phyloP scores from a whole-genome alignment of 495 filamentous ascomycete genomes.

The Gamarada debralockiae region DNA sequence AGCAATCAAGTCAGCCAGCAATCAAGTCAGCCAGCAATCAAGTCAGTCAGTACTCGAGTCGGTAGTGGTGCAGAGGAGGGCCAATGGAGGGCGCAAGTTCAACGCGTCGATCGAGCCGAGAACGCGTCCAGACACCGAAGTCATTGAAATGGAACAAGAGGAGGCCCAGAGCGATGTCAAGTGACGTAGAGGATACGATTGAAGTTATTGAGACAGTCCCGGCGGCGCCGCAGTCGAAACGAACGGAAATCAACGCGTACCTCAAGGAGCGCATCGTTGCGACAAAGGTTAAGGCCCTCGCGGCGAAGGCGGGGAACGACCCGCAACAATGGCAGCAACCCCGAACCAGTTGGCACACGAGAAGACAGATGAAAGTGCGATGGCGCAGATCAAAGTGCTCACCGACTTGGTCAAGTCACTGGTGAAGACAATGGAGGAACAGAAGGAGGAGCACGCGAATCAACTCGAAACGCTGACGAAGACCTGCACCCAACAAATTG shows the following conservation, averaged over 20 bases:
- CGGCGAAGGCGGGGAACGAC: conserved; percentile 1
- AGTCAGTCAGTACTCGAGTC: too few relatives aligned
- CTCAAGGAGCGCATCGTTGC: conserved; percentile 7
- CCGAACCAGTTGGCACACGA: neutral
- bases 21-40: too few relatives aligned
- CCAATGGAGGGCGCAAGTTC: conserved; percentile 7
- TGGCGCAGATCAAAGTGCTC: neutral
- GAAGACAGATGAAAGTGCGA: neutral
- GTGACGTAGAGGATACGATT: conserved; percentile 10
- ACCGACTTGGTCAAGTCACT: conserved; percentile 6
- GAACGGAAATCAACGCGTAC: conserved; percentile 10
- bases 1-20: too few relatives aligned
- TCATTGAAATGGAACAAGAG: conserved; percentile 6
- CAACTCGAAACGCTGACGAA: conserved; percentile 6
- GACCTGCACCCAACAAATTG: conserved; percentile 1
- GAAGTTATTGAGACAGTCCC: conserved; percentile 1
- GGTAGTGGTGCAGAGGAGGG: conserved; percentile 1
- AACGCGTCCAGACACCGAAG: conserved; percentile 15
- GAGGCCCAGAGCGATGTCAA: conserved; percentile 7
- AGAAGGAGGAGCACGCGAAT: conserved; percentile 5
- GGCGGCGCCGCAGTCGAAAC: conserved; percentile 7
- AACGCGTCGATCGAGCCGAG: conserved; percentile 13
- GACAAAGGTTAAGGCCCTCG: conserved; percentile 9
- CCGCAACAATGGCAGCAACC: neutral
- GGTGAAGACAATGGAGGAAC: conserved; percentile 7